Evolutionary conservation across 2,329 filamentous ascomycete species (phyloP).

Genomic region (Akanthomyces uredinophilus): DNA sequence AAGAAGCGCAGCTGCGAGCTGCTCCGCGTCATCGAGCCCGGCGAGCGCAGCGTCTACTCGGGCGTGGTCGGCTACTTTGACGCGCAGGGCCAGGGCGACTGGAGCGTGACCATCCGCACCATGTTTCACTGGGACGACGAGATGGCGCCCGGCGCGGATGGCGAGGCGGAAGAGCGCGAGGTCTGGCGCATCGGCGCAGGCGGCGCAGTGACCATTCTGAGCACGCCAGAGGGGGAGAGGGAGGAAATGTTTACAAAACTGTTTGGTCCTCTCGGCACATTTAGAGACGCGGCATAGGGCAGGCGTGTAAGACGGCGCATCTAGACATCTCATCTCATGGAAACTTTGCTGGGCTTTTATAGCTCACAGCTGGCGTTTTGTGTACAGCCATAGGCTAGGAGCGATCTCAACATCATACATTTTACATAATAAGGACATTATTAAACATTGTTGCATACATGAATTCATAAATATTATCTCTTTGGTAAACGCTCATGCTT

Average conservation of each 20-base stretch:
- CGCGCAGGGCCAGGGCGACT: constrained; percentile 77
- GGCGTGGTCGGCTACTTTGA: constrained; percentile 89
- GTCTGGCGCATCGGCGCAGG: constrained; percentile 84
- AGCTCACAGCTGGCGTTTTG: background rate
- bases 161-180: constrained; percentile 37
- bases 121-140: constrained; percentile 70
- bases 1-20: constrained; percentile 91
- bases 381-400: background rate
- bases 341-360: background rate
- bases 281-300: constrained; percentile 32
- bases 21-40: constrained; percentile 61
- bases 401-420: constrained; percentile 10
- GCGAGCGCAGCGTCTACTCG: constrained; percentile 72
- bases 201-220: constrained; percentile 82
- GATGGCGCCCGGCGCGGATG: constrained; percentile 25
- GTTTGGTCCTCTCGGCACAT: constrained; percentile 50
- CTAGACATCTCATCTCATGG: constrained; percentile 1
- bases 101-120: constrained; percentile 85
- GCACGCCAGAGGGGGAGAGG: constrained; percentile 72
- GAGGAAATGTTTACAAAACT: constrained; percentile 87
- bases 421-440: background rate
- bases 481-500: constrained; percentile 12
- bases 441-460: background rate
- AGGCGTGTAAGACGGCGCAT: background rate
- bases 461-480: constrained; percentile 6